A percentile compares a stretch with the other conserved stretches of the same genome.
These are phyloP conservation scores for Clavispora carvajalis DNA, from an alignment of 805 yeast genomes.

Conservation along the genomic window DNA sequence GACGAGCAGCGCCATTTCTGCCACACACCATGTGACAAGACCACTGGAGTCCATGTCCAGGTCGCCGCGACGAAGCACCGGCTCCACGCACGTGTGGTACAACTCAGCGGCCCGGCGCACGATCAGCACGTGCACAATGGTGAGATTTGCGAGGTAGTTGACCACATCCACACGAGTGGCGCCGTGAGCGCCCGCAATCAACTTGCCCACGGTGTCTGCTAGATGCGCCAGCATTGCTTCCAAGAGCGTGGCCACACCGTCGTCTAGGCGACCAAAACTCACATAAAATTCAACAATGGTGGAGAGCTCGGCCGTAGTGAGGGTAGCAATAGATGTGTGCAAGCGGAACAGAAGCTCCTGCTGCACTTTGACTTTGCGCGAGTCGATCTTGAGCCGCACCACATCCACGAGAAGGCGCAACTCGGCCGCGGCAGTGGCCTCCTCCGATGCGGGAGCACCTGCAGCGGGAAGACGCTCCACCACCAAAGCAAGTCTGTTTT, in stretches of 20 bases:
- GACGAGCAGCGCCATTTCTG: conserved; percentile 57
- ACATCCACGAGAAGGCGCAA: conserved; percentile 34
- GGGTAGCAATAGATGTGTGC: conserved; percentile 27
- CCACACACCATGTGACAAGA: conserved; percentile 76
- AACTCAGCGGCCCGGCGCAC: conserved; percentile 45
- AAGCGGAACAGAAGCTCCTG: conserved; percentile 34
- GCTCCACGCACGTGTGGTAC: conserved; percentile 49
- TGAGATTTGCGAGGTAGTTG: conserved; percentile 35
- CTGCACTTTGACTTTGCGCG: conserved; percentile 33
- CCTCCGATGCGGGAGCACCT: conserved; percentile 4
- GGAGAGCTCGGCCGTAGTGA: conserved; percentile 26
- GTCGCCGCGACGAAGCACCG: conserved; percentile 23
- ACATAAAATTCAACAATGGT: conserved; percentile 32
- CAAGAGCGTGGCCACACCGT: conserved; percentile 31
- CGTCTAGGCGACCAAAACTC: conserved; percentile 30
- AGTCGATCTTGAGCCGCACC: conserved; percentile 34
- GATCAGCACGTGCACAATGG: conserved; percentile 34
- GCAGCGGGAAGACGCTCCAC: conserved; percentile 19
- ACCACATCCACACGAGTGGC: conserved; percentile 39
- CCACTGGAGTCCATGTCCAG: conserved; percentile 28
- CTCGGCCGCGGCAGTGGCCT: conserved; percentile 19
- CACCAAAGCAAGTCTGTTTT: conserved; percentile 23
- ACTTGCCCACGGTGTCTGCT: conserved; percentile 26
- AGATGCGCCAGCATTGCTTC: conserved; percentile 31
- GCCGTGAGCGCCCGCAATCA: conserved; percentile 37